Evolutionary conservation across 805 yeast genomes (phyloP), one percentile per base, ranked within the genome.

Genomic region (Metschnikowia santaceciliae): DNA sequence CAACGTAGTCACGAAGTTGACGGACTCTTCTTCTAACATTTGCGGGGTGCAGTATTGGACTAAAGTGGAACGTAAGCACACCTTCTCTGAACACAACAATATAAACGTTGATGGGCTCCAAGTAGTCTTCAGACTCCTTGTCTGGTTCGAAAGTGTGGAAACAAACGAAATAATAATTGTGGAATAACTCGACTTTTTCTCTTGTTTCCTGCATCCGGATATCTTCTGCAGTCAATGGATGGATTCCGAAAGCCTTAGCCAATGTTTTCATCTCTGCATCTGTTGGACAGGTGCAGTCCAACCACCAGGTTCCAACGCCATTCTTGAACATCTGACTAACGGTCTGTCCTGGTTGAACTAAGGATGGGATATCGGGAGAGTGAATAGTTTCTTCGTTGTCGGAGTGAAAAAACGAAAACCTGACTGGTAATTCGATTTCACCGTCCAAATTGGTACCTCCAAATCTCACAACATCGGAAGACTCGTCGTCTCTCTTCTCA

Each of bases 151-250:
- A 94, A 3, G 98, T 88, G 68, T 94, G 97, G 81, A 94, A 94
- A 78, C 96, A 88, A 39, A 94, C 96, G 74, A 94, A 90, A 69
- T 94, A 92, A 70, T 92, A 92, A 58, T 82, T 81, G 60, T 83
- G 82, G 78, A 92, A 92, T 54, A 92, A 75, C 70, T 92, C 99
- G 32, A 92, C 97, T 70, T 92, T 92, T 73, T 92, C 99, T 71
- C 99, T 90, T 22, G 96, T 82, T 72, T 92, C 99, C 71, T 91
- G 96, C 82, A 90, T 88, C 51, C 96, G 76, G 57, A 92, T 91
- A 83, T 92, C 99, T 72, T 92, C 99, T 1, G 97, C 90, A 0
- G 99, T 92, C 75, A 92, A 83, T 32, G 99, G 99, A 75, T 92
- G 99, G 70, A 92, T 89, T 8, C 97, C 96, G 68, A 92, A 92